Evolutionary conservation across 2,329 filamentous ascomycete genomes (phyloP).

Genomic region (Xylaria sp.): DNA sequence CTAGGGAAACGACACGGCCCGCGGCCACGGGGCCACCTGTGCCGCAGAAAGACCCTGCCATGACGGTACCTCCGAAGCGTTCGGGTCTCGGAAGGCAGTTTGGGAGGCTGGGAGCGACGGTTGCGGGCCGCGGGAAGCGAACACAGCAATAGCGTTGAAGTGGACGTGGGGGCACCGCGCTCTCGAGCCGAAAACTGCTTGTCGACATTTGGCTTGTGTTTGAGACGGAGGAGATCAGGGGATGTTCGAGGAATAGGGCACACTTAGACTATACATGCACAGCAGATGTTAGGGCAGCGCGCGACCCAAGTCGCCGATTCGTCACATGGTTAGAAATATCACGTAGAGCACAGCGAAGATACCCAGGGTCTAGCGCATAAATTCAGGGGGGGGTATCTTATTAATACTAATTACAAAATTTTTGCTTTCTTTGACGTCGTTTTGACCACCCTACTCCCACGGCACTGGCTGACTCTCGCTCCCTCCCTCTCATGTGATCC

Average conservation of each 20-base stretch:
- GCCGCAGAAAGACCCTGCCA: slow-evolving; percentile 56
- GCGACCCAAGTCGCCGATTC: slow-evolving; percentile 4
- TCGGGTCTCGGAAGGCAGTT: slow-evolving; percentile 71
- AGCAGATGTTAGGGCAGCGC: neutral
- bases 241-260: slow-evolving; percentile 1
- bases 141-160: slow-evolving; percentile 43
- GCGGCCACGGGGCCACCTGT: slow-evolving; percentile 46
- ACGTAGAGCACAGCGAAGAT: slow-evolving; percentile 27
- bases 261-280: slow-evolving; percentile 11
- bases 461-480: neutral
- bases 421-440: neutral
- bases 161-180: neutral
- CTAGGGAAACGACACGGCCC: slow-evolving; percentile 46
- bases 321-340: slow-evolving; percentile 8
- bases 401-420: slow-evolving; percentile 19
- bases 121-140: slow-evolving; percentile 66
- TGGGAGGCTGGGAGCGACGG: slow-evolving; percentile 73
- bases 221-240: neutral
- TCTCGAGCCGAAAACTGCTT: neutral
- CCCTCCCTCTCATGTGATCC: slow-evolving; percentile 18
- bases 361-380: slow-evolving; percentile 26
- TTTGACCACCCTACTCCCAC: neutral
- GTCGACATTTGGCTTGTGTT: neutral
- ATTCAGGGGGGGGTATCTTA: slow-evolving; percentile 24
- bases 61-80: slow-evolving; percentile 60